Base-by-base conservation (phyloP, 2,329 filamentous ascomycete genomes). In the Fusarium pininemorale region DNA sequence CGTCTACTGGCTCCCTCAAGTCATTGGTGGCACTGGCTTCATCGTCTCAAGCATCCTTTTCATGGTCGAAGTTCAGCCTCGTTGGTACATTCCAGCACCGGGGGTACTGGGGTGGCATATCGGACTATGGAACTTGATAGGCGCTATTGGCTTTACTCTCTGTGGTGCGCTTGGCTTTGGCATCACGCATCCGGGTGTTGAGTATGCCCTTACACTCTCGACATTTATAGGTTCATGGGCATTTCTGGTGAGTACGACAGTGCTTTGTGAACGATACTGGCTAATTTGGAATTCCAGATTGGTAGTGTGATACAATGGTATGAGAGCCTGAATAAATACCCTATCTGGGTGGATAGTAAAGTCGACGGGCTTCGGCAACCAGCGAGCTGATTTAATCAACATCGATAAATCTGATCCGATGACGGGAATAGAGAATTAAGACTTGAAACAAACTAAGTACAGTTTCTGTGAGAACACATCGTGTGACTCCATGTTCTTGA, bases 101-200 rank as follows among this genome's bases (percentile, higher is more conserved):
- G 77, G 80, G 7, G 83, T 89, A 1, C 83, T 93, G 4, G 91
- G 91, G 7, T 93, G 91, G 91, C 90, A 92, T 79, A 88, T 93
- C 73, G 91, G 90, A 0, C 80, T 87, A 14, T 93, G 90, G 90
- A 93, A 92, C 74, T 79, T 91, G 5, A 82, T 92, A 26, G 91
- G 91, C 2, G 87, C 87, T 4, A 75, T 92, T 30, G 90, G 90
- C 0, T 92, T 92, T 77, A 91, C 89, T 10, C 82, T 90, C 0
- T 90, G 88, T 68, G 89, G 88, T n/a, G 88, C 86, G 5, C 77
- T 90, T 37, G 89, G 88, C 1, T 89, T 87, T 61, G 87, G 81
- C 16, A 79, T 78, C 13, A 81, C 77, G 30, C 80, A 83, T 61
- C 81, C 66, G 16, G 73, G 55, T 18, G 68, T 78, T 45, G 70